Evolutionary conservation across 73 alveolate species (phyloP), one percentile per base, ranked within the genome.

Genomic region (Halteria grandinella): DNA sequence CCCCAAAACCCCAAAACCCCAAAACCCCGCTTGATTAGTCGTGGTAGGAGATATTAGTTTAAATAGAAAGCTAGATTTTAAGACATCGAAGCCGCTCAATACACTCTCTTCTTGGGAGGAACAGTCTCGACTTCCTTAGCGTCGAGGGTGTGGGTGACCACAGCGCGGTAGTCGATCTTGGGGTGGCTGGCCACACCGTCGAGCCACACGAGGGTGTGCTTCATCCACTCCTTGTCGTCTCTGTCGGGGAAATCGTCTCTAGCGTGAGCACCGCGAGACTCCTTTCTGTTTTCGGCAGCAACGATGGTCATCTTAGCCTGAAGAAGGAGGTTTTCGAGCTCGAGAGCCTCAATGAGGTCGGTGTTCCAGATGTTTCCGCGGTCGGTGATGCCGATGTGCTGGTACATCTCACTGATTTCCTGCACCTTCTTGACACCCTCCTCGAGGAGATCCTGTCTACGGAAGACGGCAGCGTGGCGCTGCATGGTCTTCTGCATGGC

Each of bases 181-280:
- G 86, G 85, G 41, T 78, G 59, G 18, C 83, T 85, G 6, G 44
- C 74, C 11, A 57, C 84, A 37, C 70, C 80, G 17, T 37, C 33
- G 28, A 90, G 50, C 75, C 87, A 69, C 15, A 89, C 44, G n/a
- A 90, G 64, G 37, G 92, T 71, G 66, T 90, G 97, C 83, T 90
- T 90, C 97, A 90, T 90, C 97, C 97, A 90, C 57, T 85, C 40
- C 82, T 72, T 83, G 66, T 90, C 97, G 64, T 90, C 97, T 86
- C 96, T 85, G 29, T 89, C 93, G 18, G 95, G 85, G 91, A 60
- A 91, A 62, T 91, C 94, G 49, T 91, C 97, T 63, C 94, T 81
- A n/a, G 97, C 95, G 43, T 91, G 97, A 12, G 97, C 94, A 27
- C 97, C 94, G 79, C 97, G 70, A 11, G 97, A 90, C 54, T 90